Conservation (phyloP, 345 rosid species). For the Angophora floribunda region DNA sequence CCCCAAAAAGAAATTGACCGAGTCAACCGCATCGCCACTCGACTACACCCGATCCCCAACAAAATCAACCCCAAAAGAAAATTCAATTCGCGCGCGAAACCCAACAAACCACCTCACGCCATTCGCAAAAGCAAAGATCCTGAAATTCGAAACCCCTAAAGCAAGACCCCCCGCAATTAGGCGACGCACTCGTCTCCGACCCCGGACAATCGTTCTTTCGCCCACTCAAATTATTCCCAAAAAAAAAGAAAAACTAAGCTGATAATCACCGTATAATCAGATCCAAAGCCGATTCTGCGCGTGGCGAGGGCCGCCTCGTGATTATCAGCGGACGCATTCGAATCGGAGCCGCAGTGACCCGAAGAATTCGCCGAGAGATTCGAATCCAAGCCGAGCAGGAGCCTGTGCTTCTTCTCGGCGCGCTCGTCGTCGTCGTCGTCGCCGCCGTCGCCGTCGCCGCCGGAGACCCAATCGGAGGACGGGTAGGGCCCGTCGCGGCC, state of each 20-base stretch:
- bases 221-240: too few relatives aligned
- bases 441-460: constrained; percentile 2
- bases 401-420: constrained; percentile 59
- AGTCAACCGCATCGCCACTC: constrained; percentile 51
- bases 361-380: not conserved
- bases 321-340: constrained; percentile 25
- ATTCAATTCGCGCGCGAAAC: constrained; percentile 44
- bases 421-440: constrained; percentile 73
- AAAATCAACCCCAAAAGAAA: constrained; percentile 2
- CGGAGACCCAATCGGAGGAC: constrained; percentile 9
- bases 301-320: constrained; percentile 19
- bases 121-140: not conserved
- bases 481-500: constrained; percentile 13
- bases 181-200: not conserved
- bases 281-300: constrained; percentile 45
- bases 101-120: not conserved
- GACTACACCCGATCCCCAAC: constrained; percentile 26
- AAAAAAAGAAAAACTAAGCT: not conserved
- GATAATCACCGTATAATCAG: constrained; percentile 43
- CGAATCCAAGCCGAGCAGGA: constrained; percentile 56
- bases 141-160: not conserved
- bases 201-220: not conserved
- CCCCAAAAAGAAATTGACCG: constrained; percentile 16
- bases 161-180: not conserved
- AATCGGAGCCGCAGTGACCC: constrained; percentile 24